Conservation (phyloP, 2,329 filamentous ascomycete genomes). For the Sclerotinia nivalis region DNA sequence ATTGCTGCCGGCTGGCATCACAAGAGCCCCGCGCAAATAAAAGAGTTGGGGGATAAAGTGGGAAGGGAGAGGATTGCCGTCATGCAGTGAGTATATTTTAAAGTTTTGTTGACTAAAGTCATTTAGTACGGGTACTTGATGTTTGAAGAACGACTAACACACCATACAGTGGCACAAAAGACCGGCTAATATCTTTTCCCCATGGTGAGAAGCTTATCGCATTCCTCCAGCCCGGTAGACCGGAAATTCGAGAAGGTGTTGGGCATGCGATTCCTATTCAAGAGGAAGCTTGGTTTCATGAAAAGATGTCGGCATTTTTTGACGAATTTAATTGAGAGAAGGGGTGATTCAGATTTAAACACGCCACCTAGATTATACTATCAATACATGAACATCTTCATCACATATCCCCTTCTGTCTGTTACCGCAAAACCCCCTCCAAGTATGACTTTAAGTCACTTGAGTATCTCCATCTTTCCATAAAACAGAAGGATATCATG, state of each 20-base stretch:
- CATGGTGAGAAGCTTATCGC: conserved; percentile 70
- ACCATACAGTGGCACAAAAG: conserved; percentile 55
- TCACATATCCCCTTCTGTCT: neutral
- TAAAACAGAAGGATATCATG: neutral
- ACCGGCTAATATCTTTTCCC: conserved; percentile 74
- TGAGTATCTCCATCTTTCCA: neutral
- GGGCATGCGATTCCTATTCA: conserved; percentile 78
- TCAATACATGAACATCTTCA: neutral
- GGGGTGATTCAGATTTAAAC: no score
- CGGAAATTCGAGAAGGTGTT: conserved; percentile 65
- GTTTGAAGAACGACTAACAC: neutral
- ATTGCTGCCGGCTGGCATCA: conserved; percentile 78
- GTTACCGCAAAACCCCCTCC: neutral
- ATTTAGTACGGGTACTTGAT: neutral
- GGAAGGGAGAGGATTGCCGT: conserved; percentile 75
- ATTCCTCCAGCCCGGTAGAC: conserved; percentile 61
- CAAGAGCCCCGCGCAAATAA: conserved; percentile 68
- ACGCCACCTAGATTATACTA: no score
- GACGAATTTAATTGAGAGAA: conserved; percentile 7
- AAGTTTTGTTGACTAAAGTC: neutral
- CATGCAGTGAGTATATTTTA: conserved; percentile 52
- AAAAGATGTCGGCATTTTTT: conserved; percentile 38
- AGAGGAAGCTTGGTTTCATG: conserved; percentile 67
- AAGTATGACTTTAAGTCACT: neutral
- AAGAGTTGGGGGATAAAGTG: conserved; percentile 64